A percentile compares a stretch with the other conserved stretches of the same genome.
These are phyloP conservation scores for Umbelopsis isabellina DNA, from an alignment of 192 early-diverging fungal genomes.

Conservation along the genomic window DNA sequence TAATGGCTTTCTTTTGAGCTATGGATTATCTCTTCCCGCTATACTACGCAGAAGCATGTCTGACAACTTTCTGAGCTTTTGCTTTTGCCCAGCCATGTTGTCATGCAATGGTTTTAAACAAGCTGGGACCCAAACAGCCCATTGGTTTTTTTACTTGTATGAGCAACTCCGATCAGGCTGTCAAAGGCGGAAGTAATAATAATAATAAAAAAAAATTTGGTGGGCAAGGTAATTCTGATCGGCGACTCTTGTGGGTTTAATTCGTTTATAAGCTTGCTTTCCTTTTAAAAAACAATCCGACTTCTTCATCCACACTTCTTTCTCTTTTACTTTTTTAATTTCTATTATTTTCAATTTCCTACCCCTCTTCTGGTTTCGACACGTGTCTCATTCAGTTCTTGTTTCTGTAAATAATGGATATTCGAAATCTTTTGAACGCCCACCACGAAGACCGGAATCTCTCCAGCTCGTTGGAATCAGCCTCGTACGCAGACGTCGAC, in stretches of 20 bases:
- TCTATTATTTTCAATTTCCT: background rate
- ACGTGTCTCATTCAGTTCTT: background rate
- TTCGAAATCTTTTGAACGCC: conserved; percentile 30
- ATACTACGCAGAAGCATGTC: no score
- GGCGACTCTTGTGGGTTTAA: background rate
- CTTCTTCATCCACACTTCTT: conserved; percentile 1
- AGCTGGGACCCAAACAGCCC: no score
- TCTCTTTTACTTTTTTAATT: conserved; percentile 14
- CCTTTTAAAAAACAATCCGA: background rate
- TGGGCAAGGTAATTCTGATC: no score
- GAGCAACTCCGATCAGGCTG: no score
- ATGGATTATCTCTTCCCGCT: no score
- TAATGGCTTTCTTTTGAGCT: no score
- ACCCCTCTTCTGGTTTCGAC: background rate
- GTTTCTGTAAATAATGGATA: conserved; percentile 27
- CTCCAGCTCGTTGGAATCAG: conserved; percentile 14
- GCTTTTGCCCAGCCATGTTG: no score
- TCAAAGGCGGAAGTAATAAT: no score
- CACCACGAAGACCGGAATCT: conserved; percentile 15
- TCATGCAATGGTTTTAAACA: no score
- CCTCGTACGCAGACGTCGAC: conserved; percentile 24
- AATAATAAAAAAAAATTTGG: no score
- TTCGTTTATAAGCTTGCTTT: conserved; percentile 7
- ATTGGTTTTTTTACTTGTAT: no score
- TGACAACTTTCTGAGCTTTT: no score